Evolutionary conservation across 768 basidiomycete species (phyloP), one percentile per base, ranked within the genome.

Genomic region (Lactarius hengduanensis): DNA sequence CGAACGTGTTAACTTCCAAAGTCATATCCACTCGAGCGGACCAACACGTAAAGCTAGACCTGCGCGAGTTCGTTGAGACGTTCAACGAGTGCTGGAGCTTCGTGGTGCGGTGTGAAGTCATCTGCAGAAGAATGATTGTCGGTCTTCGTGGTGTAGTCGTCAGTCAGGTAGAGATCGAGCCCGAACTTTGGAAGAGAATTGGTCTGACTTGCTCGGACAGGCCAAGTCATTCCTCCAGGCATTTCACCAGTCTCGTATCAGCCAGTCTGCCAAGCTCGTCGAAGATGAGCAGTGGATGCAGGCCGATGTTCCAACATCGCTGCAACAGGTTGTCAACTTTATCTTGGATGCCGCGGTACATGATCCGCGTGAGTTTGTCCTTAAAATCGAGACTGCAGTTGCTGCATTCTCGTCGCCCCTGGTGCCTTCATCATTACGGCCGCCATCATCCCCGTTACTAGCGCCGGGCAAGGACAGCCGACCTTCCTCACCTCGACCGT

Each of bases 221-320:
- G 92, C 95, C 7, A 96, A 95, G 77, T 78, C 84, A 11, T 99
- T 96, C 79, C 79, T 99, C 32, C 87, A 91, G 72, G 77, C 81
- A 0, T 98, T 96, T 78, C 97, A 99, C 73, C 88, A 94, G 70
- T 77, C 82, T 13, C 83, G 90, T 59, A 84, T 98, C 54, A 84
- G 88, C 3, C 83, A 83, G 63, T 91, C 90, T 3, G 96, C 96
- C 32, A 93, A 90, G 74, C 78, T 93, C 32, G 96, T 99, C 9
- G 95, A 98, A 75, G 94, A 98, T 70, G 97, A 99, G 74, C 90
- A 89, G 66, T 98, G 97, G 97, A 86, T 81, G 65, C 90, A 91
- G 18, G 82, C 86, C 16, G 92, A 97, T 63, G 86, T 96, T 16
- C 78, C 87, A 1, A 73, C 79, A 4, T 69, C 78, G 4, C 77